Base-by-base conservation (phyloP, 176 grass and related monocot species). In the Bonia amplexicaulis region DNA sequence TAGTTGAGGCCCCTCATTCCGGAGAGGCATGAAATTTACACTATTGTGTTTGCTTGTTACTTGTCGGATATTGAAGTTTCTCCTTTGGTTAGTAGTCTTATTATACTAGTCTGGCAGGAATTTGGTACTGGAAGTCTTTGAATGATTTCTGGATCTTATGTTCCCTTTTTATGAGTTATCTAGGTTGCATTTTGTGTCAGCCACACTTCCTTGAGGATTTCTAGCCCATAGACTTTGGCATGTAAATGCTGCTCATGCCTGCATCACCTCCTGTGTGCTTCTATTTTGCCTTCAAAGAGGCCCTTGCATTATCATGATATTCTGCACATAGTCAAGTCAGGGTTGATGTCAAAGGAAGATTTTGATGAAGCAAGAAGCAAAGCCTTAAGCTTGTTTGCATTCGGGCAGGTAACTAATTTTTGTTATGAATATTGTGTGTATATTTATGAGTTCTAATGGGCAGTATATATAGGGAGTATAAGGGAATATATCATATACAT, bases 371-470 rank as follows among this genome's bases (percentile, higher is more conserved):
- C 91, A 73, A 93, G 81, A 85, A 91, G 45, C 76, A 95, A 94
- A 88, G 96, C 96, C 70, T 85, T 99, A 70, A 69, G 85, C 66
- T 92, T 98, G 77, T 95, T 98, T 94, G 77, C 88, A 80, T 98
- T 90, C 84, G 96, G 93, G 41, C 93, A 98, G 91, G 93, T 95
- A 64, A 20, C 6, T 26, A 39, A 69, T 58, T 31, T 31, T 31
- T 31, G 31, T 31, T 31, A 31, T 31, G 31, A 31, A 31, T 31
- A 31, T 31, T 31, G 31, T 31, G 31, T 31, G 31, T 31, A 31
- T 31, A 31, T 31, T 31, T 31, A 31, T 31, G 1, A 31, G 31
- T 31, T 31, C 31, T 2, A 31, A 31, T 2, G 0, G 31, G 3
- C 31, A 31, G 31, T 31, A 31, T 31, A 31, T 31, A 31, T 31